phyloP scores from a whole-genome alignment of 2,329 filamentous ascomycete species.

The Aureobasidium sp. region DNA sequence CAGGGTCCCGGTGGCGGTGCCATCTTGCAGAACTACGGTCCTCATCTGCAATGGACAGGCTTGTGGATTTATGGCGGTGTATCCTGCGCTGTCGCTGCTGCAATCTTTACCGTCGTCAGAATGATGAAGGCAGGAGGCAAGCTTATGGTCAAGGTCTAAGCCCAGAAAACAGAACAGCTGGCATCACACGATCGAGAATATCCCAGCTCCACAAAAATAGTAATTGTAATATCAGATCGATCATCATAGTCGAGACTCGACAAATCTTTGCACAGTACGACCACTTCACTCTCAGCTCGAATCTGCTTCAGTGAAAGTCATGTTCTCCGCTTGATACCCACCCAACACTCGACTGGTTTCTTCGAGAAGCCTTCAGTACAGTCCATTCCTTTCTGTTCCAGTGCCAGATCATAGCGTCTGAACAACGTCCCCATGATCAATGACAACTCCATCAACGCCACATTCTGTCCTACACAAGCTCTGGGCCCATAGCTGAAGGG shows the following conservation, averaged over 20 bases:
- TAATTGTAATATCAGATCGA: not conserved
- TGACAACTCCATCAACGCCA: slow-evolving; percentile 37
- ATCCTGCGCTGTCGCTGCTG: slow-evolving; percentile 17
- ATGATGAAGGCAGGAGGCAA: slow-evolving; percentile 23
- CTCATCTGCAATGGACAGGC: slow-evolving; percentile 28
- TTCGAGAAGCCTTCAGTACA: slow-evolving; percentile 30
- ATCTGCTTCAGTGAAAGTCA: not conserved
- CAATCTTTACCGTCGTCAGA: slow-evolving; percentile 22
- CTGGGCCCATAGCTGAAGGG: slow-evolving; percentile 37
- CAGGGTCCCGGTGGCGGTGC: slow-evolving; percentile 30
- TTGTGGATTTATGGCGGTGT: slow-evolving; percentile 31
- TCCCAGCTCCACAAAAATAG: not conserved
- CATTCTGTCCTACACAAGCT: slow-evolving; percentile 37
- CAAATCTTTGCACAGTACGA: too few relatives aligned
- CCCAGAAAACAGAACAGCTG: not conserved
- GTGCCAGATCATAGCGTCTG: slow-evolving; percentile 30
- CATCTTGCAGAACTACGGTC: slow-evolving; percentile 23
- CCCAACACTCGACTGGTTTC: slow-evolving; percentile 26
- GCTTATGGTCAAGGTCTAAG: slow-evolving; percentile 23
- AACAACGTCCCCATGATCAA: slow-evolving; percentile 33
- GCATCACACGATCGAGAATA: not conserved
- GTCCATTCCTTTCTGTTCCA: slow-evolving; percentile 28
- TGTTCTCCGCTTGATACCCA: slow-evolving; percentile 18
- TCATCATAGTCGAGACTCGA: too few relatives aligned
- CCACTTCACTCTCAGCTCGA: too few relatives aligned